Percentiles rank a stretch among this genome's conserved stretches.
phyloP scores from a whole-genome alignment of 345 rosid genomes.

The Eucalyptus microcorys region DNA sequence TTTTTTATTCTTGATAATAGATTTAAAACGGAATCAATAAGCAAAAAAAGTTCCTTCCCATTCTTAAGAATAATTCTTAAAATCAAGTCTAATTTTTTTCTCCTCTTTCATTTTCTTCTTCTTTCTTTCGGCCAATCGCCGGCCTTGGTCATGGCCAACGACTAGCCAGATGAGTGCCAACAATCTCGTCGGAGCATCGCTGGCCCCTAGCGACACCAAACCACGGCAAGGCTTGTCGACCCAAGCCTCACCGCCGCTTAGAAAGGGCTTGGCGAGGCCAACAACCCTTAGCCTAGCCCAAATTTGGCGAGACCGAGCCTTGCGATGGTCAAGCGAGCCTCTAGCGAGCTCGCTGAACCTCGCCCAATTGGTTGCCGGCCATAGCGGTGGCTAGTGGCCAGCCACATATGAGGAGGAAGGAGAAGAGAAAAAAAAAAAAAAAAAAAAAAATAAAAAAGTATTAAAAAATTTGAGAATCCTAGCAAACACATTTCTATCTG shows the following conservation, averaged over 20 bases:
- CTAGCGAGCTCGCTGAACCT: accelerated
- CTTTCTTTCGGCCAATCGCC: accelerated
- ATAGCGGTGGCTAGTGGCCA: accelerated
- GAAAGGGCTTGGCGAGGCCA: accelerated
- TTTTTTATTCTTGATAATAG: accelerated
- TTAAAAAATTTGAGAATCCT: no score
- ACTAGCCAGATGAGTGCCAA: accelerated
- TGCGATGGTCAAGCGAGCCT: accelerated
- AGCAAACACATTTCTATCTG: accelerated
- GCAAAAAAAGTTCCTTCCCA: accelerated
- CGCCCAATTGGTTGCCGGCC: accelerated
- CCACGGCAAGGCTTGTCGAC: no score
- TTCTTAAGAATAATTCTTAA: no score
- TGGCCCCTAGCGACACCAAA: accelerated
- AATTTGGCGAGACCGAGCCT: accelerated
- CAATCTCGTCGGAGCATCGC: accelerated
- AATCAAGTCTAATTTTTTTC: no score
- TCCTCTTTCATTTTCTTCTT: no score
- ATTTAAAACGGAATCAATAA: no score
- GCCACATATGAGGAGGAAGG: no score
- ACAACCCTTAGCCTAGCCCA: accelerated
- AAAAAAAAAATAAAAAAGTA: no score
- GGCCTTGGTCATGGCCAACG: accelerated
- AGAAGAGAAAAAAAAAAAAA: no score
- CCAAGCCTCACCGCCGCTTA: accelerated